A percentile compares a stretch with the other conserved stretches of the same genome.
Conservation (phyloP, 768 basidiomycete species). For the Boletus vermiculosoides region DNA sequence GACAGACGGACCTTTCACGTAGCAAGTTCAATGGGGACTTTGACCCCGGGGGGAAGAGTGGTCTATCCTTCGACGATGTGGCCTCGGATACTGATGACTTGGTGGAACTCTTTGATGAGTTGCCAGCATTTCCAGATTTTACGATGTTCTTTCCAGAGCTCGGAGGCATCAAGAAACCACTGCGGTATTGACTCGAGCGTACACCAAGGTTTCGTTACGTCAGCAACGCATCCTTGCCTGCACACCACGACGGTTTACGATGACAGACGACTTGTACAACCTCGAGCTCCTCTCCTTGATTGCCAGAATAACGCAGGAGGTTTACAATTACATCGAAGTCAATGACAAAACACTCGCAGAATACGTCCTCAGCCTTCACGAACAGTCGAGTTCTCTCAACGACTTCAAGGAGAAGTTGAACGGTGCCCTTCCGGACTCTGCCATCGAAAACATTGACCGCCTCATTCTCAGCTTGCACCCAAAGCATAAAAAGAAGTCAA, state of each 20-base stretch:
- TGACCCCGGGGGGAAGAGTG: conserved; percentile 79
- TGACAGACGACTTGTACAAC: conserved; percentile 84
- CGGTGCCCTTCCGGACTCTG: conserved; percentile 83
- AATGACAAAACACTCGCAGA: conserved; percentile 94
- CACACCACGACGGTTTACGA: conserved; percentile 29
- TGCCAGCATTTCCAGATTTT: conserved; percentile 88
- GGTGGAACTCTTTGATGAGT: conserved; percentile 58
- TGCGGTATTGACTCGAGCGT: no score
- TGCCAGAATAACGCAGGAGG: conserved; percentile 88
- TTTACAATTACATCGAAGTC: conserved; percentile 80
- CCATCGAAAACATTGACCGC: conserved; percentile 91
- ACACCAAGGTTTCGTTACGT: conserved; percentile 11
- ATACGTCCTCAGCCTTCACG: conserved; percentile 90
- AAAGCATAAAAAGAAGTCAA: conserved; percentile 79
- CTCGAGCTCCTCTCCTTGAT: conserved; percentile 92
- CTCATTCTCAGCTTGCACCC: conserved; percentile 94
- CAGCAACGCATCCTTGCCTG: conserved; percentile 13
- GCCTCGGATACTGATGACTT: conserved; percentile 14
- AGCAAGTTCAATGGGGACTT: conserved; percentile 82
- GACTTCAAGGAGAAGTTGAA: conserved; percentile 82
- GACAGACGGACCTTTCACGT: conserved; percentile 60
- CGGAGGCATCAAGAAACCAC: conserved; percentile 53
- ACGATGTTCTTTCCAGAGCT: conserved; percentile 63
- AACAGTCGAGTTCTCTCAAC: conserved; percentile 70
- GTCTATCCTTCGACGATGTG: conserved; percentile 41